Evolutionary conservation across 1,139 yeast species (phyloP).

Genomic region (Taphrina flavorubra): DNA sequence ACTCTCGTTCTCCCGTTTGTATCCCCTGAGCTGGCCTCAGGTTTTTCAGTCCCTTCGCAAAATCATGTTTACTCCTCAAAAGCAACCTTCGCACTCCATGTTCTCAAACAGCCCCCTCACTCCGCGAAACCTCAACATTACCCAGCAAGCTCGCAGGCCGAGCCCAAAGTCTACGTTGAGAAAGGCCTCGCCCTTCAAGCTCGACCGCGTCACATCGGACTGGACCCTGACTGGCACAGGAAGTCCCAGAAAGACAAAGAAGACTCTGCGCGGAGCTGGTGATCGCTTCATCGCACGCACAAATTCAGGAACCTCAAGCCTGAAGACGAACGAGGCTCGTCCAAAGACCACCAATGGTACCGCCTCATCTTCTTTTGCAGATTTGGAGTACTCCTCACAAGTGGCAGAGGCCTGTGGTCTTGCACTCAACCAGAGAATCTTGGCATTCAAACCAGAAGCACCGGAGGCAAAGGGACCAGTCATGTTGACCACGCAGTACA

Average conservation of each 20-base stretch:
- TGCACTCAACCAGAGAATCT: slow-evolving; percentile 78
- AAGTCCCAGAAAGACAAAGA: slow-evolving; percentile 41
- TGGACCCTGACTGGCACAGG: slow-evolving; percentile 50
- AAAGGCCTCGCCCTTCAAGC: slow-evolving; percentile 42
- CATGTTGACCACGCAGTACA: slow-evolving; percentile 57
- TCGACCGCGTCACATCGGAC: slow-evolving; percentile 55
- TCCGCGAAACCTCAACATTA: slow-evolving; percentile 35
- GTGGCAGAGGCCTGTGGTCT: slow-evolving; percentile 96
- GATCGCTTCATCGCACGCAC: slow-evolving; percentile 43
- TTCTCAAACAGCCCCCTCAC: slow-evolving; percentile 34
- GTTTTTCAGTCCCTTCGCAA: slow-evolving; percentile 9
- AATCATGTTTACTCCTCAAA: slow-evolving; percentile 39
- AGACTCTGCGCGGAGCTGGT: slow-evolving; percentile 45
- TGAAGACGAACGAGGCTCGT: slow-evolving; percentile 53
- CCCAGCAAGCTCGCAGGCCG: slow-evolving; percentile 29
- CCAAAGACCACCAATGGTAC: slow-evolving; percentile 47
- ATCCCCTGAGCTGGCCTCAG: slow-evolving; percentile 28
- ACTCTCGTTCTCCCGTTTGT: slow-evolving; percentile 5
- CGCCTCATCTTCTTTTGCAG: slow-evolving; percentile 47
- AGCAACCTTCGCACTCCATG: slow-evolving; percentile 12
- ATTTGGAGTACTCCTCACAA: slow-evolving; percentile 65
- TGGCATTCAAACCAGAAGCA: slow-evolving; percentile 85
- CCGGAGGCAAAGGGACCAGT: slow-evolving; percentile 72
- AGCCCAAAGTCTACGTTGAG: slow-evolving; percentile 35
- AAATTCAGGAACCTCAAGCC: slow-evolving; percentile 48